phyloP scores from a whole-genome alignment of 192 early-diverging fungal species.

The Backusella mclennaniae region DNA sequence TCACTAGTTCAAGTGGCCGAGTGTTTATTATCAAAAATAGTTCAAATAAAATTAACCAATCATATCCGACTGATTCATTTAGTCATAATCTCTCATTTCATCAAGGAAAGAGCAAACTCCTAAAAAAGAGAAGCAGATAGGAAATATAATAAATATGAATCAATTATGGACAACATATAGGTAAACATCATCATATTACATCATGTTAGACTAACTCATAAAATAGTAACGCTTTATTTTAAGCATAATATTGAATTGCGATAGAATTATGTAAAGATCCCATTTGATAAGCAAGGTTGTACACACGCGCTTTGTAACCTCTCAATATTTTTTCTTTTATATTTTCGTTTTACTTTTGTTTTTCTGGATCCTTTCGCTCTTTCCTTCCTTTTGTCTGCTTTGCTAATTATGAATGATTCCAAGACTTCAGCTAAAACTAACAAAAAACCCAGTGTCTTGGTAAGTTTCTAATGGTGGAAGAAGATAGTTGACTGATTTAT shows the following conservation, averaged over 20 bases:
- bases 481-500: neutral
- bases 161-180: too few species aligned
- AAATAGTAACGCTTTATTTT: neutral
- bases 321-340: neutral
- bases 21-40: neutral
- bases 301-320: neutral
- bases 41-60: neutral
- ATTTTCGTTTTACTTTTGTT: neutral
- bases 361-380: neutral
- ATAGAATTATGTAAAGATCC: neutral
- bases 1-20: too few species aligned
- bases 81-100: constrained; percentile 1
- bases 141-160: neutral
- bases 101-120: neutral
- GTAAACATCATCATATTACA: too few species aligned
- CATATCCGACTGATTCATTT: neutral
- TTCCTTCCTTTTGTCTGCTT: neutral
- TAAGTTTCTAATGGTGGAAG: neutral
- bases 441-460: neutral
- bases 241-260: neutral
- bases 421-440: neutral
- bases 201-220: neutral
- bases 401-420: neutral
- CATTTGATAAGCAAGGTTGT: neutral
- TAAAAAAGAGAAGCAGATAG: neutral